Conservation (phyloP, 2,329 filamentous ascomycete species). For the Neofusicoccum laricinum region DNA sequence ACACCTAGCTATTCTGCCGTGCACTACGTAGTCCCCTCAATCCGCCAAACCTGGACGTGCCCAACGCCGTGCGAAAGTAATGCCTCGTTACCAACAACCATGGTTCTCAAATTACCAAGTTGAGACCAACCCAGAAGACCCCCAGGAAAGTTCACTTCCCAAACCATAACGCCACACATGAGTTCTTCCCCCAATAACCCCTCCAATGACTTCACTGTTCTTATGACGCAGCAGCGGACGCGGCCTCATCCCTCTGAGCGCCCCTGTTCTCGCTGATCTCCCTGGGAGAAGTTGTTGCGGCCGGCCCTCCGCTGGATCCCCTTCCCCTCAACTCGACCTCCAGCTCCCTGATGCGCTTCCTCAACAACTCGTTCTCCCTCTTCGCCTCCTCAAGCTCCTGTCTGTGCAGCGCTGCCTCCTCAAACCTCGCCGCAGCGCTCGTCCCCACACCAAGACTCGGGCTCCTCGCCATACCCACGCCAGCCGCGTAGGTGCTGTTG, state of each 20-base stretch:
- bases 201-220: too few species aligned
- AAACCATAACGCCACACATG: background rate
- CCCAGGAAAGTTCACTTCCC: background rate
- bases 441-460: conserved; percentile 8
- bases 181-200: background rate
- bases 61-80: background rate
- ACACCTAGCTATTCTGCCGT: background rate
- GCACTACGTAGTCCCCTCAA: background rate
- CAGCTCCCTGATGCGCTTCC: conserved; percentile 46
- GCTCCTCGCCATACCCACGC: conserved; percentile 2
- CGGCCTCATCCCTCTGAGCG: background rate
- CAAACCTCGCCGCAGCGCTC: conserved; percentile 27
- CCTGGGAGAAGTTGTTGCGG: conserved; percentile 19
- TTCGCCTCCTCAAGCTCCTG: conserved; percentile 50
- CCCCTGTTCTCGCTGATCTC: conserved; percentile 6
- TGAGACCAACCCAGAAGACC: background rate
- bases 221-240: background rate
- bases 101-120: background rate
- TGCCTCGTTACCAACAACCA: background rate
- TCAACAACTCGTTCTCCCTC: conserved; percentile 47
- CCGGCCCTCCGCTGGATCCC: conserved; percentile 21
- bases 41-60: background rate
- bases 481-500: conserved; percentile 12
- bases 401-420: conserved; percentile 44
- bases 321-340: conserved; percentile 38